A percentile compares a stretch with the other conserved stretches of the same genome.
phyloP scores from a whole-genome alignment of 2,329 filamentous ascomycete genomes.

The Colletotrichum sp. region DNA sequence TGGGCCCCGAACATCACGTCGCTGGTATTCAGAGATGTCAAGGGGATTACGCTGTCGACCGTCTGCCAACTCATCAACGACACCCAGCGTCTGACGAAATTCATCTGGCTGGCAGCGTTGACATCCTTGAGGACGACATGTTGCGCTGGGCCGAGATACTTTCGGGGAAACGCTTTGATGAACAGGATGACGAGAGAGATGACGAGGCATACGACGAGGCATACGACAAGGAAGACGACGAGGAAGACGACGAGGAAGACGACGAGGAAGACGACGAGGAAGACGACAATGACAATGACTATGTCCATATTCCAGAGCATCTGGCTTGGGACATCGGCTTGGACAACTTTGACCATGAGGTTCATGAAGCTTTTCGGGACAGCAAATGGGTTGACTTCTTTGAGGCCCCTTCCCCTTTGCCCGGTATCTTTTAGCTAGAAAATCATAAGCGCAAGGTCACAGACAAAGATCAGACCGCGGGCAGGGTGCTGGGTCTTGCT shows the following conservation, averaged over 20 bases:
- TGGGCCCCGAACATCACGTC: not conserved
- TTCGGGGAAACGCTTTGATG: not conserved
- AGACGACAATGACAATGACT: not conserved
- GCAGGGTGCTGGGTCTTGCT: not conserved
- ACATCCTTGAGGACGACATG: accelerated
- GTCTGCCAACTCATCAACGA: not conserved
- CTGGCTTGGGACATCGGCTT: not conserved
- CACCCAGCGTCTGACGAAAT: not conserved
- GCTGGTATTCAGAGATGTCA: not conserved
- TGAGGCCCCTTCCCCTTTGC: not conserved
- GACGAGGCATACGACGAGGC: not conserved
- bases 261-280: not conserved
- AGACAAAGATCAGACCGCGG: not conserved
- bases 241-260: not conserved
- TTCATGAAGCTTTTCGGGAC: not conserved
- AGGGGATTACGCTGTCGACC: not conserved
- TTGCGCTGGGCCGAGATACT: not conserved
- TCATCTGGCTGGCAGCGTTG: accelerated
- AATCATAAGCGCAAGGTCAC: not conserved
- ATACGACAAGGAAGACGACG: not conserved
- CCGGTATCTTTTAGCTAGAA: not conserved
- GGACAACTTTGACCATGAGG: accelerated
- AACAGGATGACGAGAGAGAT: not conserved
- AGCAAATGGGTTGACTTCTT: not conserved
- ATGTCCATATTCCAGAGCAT: not conserved